Evolutionary conservation across 495 filamentous ascomycete species (phyloP).

Genomic region (Aspergillus coremiiformis): DNA sequence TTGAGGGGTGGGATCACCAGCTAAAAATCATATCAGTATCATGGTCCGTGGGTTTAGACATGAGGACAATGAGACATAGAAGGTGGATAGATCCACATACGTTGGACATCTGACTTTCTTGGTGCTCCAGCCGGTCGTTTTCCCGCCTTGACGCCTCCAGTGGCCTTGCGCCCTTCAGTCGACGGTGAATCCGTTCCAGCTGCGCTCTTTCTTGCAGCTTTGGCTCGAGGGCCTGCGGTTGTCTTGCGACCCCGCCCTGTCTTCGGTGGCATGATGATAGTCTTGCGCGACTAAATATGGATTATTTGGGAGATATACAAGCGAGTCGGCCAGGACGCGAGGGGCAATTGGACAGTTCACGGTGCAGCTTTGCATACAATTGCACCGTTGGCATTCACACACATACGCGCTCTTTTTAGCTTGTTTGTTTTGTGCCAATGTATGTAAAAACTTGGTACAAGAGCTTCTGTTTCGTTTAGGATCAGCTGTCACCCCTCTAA

Average conservation of each 20-base stretch:
- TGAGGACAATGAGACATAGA: neutral
- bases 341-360: neutral
- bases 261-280: constrained; percentile 23
- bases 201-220: constrained; percentile 4
- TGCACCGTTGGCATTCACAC: neutral
- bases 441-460: neutral
- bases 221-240: neutral
- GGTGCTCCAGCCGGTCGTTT: constrained; percentile 21
- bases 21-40: constrained; percentile 28
- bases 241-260: constrained; percentile 17
- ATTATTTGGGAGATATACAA: neutral
- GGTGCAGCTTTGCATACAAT: neutral
- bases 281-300: neutral
- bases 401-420: neutral
- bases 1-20: constrained; percentile 63
- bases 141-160: constrained; percentile 8
- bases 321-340: neutral
- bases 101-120: constrained; percentile 30
- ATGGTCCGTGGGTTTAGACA: neutral
- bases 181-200: constrained; percentile 2
- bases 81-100: constrained; percentile 19
- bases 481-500: neutral
- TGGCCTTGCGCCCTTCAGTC: constrained; percentile 11
- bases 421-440: neutral
- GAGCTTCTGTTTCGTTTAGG: neutral